Evolutionary conservation across 2,329 filamentous ascomycete species (phyloP), one percentile per base, ranked within the genome.

Genomic region (Colletotrichum liriopes): DNA sequence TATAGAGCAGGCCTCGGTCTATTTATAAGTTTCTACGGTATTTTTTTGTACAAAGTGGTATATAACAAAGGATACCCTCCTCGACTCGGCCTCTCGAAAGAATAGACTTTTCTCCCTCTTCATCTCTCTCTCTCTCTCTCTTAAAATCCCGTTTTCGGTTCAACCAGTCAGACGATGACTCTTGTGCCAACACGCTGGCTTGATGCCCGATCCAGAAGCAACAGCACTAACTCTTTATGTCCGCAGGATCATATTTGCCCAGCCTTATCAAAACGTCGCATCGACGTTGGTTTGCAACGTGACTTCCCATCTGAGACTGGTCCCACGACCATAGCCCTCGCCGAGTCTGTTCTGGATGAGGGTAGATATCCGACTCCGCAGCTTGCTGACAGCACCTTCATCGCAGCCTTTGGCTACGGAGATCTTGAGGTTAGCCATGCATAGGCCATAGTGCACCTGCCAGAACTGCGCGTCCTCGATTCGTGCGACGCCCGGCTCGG

Each of bases 401-500:
- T 93, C 91, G 56, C 82, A 85, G 5, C 92, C 92, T 74, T 84
- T 85, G 5, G 84, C 81, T 35, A 98, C 89, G 71, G 92, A 89
- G 26, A 99, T 83, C 81, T 94, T 97, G 75, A 99, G 82, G 79
- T 97, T 98, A 11, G 96, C 96, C 93, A 98, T 97, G 79, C 95
- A 97, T 51, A 98, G 86, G 1, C 96, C 95, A 80, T 98, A 98
- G 82, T 99, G 96, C 18, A 98, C 96, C 84, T 99, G 96, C 96
- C 96, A 99, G 82, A 99, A 98, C 79, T 95, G 92, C 1, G 95
- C 96, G 78, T 98, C 95, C 70, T 98, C 94, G 58, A 99, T 91
- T 1, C 89, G 88, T 55, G 89, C 89, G 35, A 98, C 91, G 67
- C 89, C 88, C 1, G 93, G 91, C 77, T 98, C 95, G 1, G 91